Evolutionary conservation across 345 rosid genomes (phyloP).

Genomic region (Citrus hindsii): DNA sequence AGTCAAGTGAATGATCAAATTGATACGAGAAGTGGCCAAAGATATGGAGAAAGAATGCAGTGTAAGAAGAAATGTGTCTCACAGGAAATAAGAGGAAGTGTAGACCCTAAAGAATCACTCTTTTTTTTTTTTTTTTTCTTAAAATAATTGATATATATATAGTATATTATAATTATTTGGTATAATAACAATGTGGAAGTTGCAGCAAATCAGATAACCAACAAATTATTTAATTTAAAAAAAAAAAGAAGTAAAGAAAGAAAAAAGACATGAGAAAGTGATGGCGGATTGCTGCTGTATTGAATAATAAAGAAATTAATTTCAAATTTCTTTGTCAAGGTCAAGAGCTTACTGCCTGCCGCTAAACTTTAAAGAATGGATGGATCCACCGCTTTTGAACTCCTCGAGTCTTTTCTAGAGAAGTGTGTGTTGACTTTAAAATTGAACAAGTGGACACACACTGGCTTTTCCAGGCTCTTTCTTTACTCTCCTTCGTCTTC

Average conservation of each 20-base stretch:
- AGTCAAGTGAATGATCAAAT: constrained; percentile 32
- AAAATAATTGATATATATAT: no score
- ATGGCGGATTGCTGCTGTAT: neutral
- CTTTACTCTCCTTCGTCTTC: neutral
- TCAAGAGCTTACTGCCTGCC: neutral
- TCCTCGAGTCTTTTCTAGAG: neutral
- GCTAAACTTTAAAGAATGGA: neutral
- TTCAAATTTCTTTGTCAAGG: constrained; percentile 4
- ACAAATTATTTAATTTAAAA: neutral
- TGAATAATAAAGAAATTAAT: neutral
- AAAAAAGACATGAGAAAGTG: neutral
- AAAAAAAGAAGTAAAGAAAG: neutral
- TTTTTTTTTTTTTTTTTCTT: no score
- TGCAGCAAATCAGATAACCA: neutral
- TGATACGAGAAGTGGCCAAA: neutral
- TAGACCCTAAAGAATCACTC: neutral
- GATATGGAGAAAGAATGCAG: constrained; percentile 6
- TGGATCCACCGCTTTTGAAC: neutral
- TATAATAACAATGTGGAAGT: neutral
- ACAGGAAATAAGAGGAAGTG: constrained; percentile 42
- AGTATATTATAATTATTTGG: no score
- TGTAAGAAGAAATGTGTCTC: neutral
- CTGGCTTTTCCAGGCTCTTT: neutral
- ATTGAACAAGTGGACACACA: neutral
- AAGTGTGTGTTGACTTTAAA: neutral